These are phyloP conservation scores for Periconia digitata DNA, from an alignment of 2,329 filamentous ascomycete genomes.

Conservation along the genomic window DNA sequence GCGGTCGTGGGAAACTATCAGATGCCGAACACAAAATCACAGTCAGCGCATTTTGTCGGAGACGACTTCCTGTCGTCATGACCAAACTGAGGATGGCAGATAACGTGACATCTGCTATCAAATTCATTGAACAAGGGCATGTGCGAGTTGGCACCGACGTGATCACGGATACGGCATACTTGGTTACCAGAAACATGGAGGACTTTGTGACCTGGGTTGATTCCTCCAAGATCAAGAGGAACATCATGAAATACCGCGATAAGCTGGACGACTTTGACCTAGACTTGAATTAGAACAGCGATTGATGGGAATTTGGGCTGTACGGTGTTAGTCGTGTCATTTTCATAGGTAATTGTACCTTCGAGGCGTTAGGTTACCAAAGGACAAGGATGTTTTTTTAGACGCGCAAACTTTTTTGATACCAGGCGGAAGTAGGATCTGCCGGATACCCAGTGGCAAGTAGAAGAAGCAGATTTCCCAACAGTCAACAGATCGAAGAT, in stretches of 20 bases:
- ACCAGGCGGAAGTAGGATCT: no score
- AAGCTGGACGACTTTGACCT: conserved; percentile 96
- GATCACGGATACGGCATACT: conserved; percentile 83
- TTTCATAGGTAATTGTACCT: no score
- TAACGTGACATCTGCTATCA: conserved; percentile 75
- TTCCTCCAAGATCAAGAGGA: conserved; percentile 94
- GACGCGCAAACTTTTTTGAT: no score
- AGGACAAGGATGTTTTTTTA: no score
- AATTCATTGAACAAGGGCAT: conserved; percentile 92
- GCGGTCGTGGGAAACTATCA: conserved; percentile 57
- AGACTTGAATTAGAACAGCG: conserved; percentile 26
- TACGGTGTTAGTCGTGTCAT: neutral
- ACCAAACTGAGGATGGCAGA: conserved; percentile 88
- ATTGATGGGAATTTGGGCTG: no score
- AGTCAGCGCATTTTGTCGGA: conserved; percentile 82
- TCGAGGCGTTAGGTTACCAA: no score
- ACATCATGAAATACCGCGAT: conserved; percentile 92
- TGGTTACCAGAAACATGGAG: conserved; percentile 85
- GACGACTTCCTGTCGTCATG: conserved; percentile 88
- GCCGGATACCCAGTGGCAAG: no score
- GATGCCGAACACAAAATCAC: conserved; percentile 84
- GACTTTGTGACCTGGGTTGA: conserved; percentile 97
- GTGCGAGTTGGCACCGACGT: conserved; percentile 89
- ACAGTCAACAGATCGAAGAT: no score
- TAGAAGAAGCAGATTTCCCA: no score